Conservation (phyloP, 148 eudicot genomes). For the Heliosperma pusillum region DNA sequence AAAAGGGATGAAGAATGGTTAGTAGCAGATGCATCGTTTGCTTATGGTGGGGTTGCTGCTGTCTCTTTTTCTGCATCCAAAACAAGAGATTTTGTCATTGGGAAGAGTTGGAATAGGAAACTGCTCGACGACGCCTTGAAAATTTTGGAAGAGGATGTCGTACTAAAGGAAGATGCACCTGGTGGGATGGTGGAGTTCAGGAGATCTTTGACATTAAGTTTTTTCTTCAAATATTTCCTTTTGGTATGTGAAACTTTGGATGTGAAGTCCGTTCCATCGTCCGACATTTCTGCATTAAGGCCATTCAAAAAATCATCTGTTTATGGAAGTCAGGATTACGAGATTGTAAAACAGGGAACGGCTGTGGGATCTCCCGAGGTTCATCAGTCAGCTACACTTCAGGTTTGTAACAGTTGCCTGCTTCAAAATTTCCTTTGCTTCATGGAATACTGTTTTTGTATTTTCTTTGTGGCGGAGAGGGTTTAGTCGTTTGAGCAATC, state of each 20-base stretch:
- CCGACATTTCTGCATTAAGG: constrained; percentile 75
- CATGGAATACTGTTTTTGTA: not conserved
- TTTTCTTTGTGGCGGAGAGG: not conserved
- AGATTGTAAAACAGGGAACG: constrained; percentile 71
- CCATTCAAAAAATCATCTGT: constrained; percentile 63
- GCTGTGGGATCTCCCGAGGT: constrained; percentile 97
- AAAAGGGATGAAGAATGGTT: constrained; percentile 62
- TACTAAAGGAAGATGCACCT: constrained; percentile 84
- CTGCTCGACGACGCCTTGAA: constrained; percentile 54
- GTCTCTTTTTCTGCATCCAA: constrained; percentile 58
- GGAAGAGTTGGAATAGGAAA: constrained; percentile 75
- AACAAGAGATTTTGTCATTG: constrained; percentile 60
- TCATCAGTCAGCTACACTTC: constrained; percentile 88
- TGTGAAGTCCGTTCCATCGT: constrained; percentile 43
- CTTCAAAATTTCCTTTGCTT: not conserved
- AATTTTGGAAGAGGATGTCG: constrained; percentile 63
- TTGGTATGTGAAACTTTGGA: constrained; percentile 78
- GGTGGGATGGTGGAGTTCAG: constrained; percentile 99
- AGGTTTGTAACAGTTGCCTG: constrained; percentile 39
- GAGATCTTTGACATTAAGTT: constrained; percentile 72
- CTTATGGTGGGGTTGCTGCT: constrained; percentile 93
- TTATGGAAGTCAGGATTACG: constrained; percentile 76
- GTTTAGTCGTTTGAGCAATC: not conserved
- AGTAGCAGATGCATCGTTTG: constrained; percentile 87
- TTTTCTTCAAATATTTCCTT: constrained; percentile 85